A percentile compares a stretch with the other conserved stretches of the same genome.
Conservation (phyloP, 192 early-diverging fungal genomes). For the Coemansia sp. region DNA sequence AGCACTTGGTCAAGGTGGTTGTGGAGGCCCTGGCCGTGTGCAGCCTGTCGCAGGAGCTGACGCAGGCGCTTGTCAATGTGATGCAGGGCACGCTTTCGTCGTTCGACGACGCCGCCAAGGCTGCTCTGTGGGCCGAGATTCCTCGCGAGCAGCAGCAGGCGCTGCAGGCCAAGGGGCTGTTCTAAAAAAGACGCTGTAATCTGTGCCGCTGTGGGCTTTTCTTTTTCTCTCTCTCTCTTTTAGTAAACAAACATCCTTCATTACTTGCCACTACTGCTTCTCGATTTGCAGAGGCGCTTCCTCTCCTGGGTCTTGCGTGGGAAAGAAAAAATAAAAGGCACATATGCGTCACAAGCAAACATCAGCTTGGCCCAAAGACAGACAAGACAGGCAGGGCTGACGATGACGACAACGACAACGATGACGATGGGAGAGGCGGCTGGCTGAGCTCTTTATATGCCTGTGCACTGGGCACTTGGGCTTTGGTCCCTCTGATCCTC, state of each 20-base stretch:
- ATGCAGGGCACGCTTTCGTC: conserved; percentile 27
- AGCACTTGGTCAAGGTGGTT: conserved; percentile 40
- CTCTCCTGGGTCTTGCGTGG: too few species aligned
- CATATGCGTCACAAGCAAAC: neutral
- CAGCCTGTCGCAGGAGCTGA: conserved; percentile 25
- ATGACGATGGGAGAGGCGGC: too few species aligned
- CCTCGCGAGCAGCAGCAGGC: conserved; percentile 48
- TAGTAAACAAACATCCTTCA: neutral
- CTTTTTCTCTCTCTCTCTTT: conserved; percentile 1
- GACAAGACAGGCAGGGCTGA: too few species aligned
- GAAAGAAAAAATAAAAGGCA: too few species aligned
- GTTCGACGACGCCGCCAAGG: conserved; percentile 32
- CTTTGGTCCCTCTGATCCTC: too few species aligned
- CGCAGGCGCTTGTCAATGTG: conserved; percentile 26
- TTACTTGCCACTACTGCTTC: too few species aligned
- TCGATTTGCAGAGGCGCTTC: too few species aligned
- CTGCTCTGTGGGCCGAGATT: conserved; percentile 40
- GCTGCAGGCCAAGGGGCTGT: conserved; percentile 37
- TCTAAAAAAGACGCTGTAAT: conserved; percentile 20
- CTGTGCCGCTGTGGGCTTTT: neutral
- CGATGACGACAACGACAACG: too few species aligned
- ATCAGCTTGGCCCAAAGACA: too few species aligned
- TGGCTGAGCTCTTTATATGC: too few species aligned
- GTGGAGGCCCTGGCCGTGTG: conserved; percentile 37
- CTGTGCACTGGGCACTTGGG: too few species aligned